Percentiles rank a stretch among this genome's conserved stretches.
phyloP scores from a whole-genome alignment of 441 rosid species.

The Lepidium campestre region DNA sequence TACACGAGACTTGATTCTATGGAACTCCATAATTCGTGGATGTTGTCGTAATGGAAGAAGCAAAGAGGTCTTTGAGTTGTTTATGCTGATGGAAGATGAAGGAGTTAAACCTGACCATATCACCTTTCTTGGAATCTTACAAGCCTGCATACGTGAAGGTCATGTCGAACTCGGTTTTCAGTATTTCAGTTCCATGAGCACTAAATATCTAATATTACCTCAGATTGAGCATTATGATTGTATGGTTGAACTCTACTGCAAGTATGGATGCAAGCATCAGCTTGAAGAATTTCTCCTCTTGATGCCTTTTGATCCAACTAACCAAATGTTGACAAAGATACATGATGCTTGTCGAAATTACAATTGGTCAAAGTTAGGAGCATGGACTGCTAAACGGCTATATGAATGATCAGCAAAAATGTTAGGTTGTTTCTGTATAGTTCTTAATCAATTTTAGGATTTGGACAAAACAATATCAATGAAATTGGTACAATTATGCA shows the following conservation, averaged over 20 bases:
- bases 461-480: no score
- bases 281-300: conserved; percentile 54
- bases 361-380: conserved; percentile 36
- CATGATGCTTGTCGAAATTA: conserved; percentile 41
- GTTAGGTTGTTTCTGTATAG: no score
- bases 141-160: conserved; percentile 56
- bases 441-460: no score
- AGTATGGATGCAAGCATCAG: conserved; percentile 39
- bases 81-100: conserved; percentile 53
- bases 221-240: conserved; percentile 72
- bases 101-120: conserved; percentile 59
- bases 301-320: conserved; percentile 66
- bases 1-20: conserved; percentile 52
- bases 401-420: conserved; percentile 23
- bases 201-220: conserved; percentile 42
- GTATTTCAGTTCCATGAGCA: conserved; percentile 56
- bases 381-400: conserved; percentile 55
- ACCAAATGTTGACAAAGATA: conserved; percentile 46
- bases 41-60: conserved; percentile 57
- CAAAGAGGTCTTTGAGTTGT: conserved; percentile 45
- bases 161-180: conserved; percentile 38
- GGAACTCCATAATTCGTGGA: conserved; percentile 73
- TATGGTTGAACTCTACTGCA: conserved; percentile 57
- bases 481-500: no score
- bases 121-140: conserved; percentile 60